These are phyloP conservation scores for Triadica sebifera DNA, from an alignment of 345 rosid species.

Conservation along the genomic window DNA sequence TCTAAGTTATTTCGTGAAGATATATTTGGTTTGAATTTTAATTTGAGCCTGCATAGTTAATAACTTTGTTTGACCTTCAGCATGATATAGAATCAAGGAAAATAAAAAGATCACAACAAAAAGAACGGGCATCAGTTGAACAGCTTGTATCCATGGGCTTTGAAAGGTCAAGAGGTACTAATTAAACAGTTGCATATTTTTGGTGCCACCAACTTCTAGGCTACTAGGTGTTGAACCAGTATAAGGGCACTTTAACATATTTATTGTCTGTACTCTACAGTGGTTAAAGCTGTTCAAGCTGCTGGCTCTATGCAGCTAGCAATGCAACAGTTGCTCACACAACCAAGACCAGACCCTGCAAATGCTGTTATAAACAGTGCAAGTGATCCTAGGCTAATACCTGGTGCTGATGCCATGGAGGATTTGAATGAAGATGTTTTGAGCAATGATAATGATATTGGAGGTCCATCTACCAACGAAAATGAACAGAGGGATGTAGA, in stretches of 20 bases:
- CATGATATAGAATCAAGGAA: constrained; percentile 63
- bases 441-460: constrained; percentile 21
- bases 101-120: constrained; percentile 52
- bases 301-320: constrained; percentile 51
- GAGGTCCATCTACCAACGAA: constrained; percentile 23
- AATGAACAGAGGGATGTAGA: constrained; percentile 56
- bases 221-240: background rate
- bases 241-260: background rate
- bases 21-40: background rate
- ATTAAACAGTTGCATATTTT: background rate
- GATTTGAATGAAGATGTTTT: constrained; percentile 8
- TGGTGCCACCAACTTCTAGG: background rate
- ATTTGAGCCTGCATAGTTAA: background rate
- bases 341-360: constrained; percentile 25
- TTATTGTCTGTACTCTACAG: constrained; percentile 36
- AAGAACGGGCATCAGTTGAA: constrained; percentile 38
- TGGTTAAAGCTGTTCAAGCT: constrained; percentile 48
- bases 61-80: constrained; percentile 37
- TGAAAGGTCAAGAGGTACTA: constrained; percentile 64
- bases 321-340: constrained; percentile 47
- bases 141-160: constrained; percentile 89
- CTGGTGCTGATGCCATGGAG: constrained; percentile 6
- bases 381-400: constrained; percentile 13
- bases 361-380: constrained; percentile 15
- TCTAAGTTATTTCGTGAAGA: constrained; percentile 5